phyloP scores from a whole-genome alignment of 2,329 filamentous ascomycete species.

The Phyllosticta citriasiana region DNA sequence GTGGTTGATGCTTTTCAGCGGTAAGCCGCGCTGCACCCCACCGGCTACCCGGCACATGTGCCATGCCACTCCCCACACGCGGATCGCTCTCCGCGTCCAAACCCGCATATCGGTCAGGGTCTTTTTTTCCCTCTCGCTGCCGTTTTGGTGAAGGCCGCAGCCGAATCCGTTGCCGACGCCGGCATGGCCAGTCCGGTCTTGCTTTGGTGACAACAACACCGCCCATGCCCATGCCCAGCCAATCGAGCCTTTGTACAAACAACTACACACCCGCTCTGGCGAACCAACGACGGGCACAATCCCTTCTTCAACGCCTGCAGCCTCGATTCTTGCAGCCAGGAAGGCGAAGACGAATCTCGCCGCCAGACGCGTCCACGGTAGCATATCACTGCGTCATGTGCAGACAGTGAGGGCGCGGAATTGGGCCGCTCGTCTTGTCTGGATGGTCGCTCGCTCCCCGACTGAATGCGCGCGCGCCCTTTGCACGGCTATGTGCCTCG shows the following conservation, averaged over 20 bases:
- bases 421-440: not conserved
- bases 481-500: not conserved
- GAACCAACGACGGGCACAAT: not conserved
- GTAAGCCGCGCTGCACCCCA: not conserved
- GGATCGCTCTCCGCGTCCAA: not conserved
- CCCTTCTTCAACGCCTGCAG: not conserved
- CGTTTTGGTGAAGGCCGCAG: not conserved
- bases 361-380: not conserved
- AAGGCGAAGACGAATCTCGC: not conserved
- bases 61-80: not conserved
- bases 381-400: not conserved
- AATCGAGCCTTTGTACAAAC: not conserved
- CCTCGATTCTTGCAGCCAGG: not conserved
- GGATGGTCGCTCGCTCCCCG: not conserved
- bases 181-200: not conserved
- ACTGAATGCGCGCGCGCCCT: not conserved
- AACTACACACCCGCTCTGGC: not conserved
- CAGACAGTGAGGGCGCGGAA: not conserved
- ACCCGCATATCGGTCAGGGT: not conserved
- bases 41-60: not conserved
- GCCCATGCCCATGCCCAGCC: not conserved
- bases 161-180: not conserved
- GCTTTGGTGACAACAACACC: not conserved
- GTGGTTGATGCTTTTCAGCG: not conserved
- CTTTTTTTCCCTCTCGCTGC: not conserved